Percentiles rank a stretch among this genome's conserved stretches.
Conservation (phyloP, 495 filamentous ascomycete genomes). For the Echria macrotheca region DNA sequence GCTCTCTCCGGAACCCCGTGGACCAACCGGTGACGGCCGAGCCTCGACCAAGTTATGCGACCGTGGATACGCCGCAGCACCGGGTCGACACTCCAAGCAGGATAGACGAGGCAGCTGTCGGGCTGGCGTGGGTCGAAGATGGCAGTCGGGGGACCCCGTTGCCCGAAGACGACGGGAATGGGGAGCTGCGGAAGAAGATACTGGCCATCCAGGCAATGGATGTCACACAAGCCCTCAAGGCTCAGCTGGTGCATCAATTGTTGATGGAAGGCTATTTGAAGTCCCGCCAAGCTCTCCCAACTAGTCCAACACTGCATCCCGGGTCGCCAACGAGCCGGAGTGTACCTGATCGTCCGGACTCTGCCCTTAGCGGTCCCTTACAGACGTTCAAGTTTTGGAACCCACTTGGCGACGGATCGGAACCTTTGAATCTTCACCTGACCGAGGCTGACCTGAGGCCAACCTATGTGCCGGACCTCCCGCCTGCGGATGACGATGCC, state of each 20-base stretch:
- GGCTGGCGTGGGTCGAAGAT: conserved; percentile 9
- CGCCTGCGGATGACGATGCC: conserved; percentile 11
- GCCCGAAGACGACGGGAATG: conserved; percentile 93
- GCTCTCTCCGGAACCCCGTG: neutral
- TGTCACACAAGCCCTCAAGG: conserved; percentile 67
- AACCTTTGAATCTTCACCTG: conserved; percentile 56
- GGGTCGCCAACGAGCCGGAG: conserved; percentile 29
- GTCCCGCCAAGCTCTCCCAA: conserved; percentile 29
- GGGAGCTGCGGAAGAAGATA: conserved; percentile 66
- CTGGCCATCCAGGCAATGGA: conserved; percentile 64
- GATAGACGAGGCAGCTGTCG: neutral
- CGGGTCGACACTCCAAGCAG: too few relatives aligned
- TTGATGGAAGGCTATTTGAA: conserved; percentile 73
- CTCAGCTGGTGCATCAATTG: conserved; percentile 72
- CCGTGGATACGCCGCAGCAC: too few relatives aligned
- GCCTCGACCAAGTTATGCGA: neutral
- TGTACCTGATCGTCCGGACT: conserved; percentile 15
- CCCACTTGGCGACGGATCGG: conserved; percentile 23
- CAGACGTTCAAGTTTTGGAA: conserved; percentile 40
- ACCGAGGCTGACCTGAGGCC: conserved; percentile 65
- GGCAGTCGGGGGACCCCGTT: conserved; percentile 31
- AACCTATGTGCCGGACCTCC: conserved; percentile 52
- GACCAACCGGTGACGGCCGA: neutral
- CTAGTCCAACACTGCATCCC: conserved; percentile 9
- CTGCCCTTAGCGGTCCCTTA: conserved; percentile 18